Evolutionary conservation across 2,329 filamentous ascomycete species (phyloP), one percentile per base, ranked within the genome.

Genomic region (Pseudofabraea citricarpa): DNA sequence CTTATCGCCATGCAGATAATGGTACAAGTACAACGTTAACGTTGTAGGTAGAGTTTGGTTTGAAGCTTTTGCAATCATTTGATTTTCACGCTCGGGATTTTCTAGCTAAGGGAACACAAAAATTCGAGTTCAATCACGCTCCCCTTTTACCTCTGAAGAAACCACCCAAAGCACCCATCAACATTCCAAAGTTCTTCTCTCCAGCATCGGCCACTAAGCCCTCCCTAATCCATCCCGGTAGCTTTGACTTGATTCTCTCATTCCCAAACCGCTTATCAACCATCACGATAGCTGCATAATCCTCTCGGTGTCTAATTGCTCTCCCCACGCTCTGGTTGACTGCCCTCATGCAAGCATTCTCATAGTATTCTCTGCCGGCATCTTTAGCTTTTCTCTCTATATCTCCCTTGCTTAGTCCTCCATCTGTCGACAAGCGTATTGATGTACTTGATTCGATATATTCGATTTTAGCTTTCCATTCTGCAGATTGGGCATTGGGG

Each of bases 271-370:
- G 73, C 50, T 77, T 73, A 64, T 98, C 93, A 24, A 93, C 70
- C 59, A 98, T 75, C 44, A 96, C 67, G 50, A 98, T 96, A 13
- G 86, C 83, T 4, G 93, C 93, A 65, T 95, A 97, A 65, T 98
- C 93, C 19, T 78, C 80, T 43, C 76, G 77, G 61, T 98, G 93
- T 36, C 93, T 74, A 56, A 98, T 96, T 1, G 90, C 93, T 46
- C 93, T 74, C 1, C 93, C 93, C 54, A 98, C 90, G 59, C 88
- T 93, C 69, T 98, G 93, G 63, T 98, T 98, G 4, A 98, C 93
- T 4, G 90, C 89, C 29, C 93, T 77, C 90, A 98, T 96, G 63
- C 90, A 96, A 0, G 88, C 81, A 60, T 97, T 97, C 62, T 96
- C 90, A 60, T 94, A 95, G 59, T 88, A 95, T 48, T 91, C 87